A percentile compares a stretch with the other conserved stretches of the same genome.
Conservation (phyloP, 2,329 filamentous ascomycete species). For the Aspergillus flavus region DNA sequence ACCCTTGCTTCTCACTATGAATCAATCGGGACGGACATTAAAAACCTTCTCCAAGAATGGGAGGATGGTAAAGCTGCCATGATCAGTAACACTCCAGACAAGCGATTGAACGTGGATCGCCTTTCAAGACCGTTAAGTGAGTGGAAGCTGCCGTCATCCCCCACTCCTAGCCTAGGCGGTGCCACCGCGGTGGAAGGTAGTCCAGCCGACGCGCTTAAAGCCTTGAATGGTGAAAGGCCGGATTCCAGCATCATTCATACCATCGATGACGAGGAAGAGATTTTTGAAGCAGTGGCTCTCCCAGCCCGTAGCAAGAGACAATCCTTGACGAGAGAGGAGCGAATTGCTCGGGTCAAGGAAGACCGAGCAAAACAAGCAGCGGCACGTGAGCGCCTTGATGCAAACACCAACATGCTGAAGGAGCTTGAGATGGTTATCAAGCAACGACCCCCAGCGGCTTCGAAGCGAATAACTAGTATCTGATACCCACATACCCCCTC, state of each 20-base stretch:
- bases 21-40: slow-evolving; percentile 85
- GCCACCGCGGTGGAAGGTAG: slow-evolving; percentile 57
- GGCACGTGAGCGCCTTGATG: slow-evolving; percentile 73
- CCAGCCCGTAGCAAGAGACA: slow-evolving; percentile 68
- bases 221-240: slow-evolving; percentile 70
- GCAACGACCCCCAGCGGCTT: slow-evolving; percentile 47
- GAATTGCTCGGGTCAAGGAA: slow-evolving; percentile 83
- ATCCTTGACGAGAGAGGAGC: slow-evolving; percentile 77
- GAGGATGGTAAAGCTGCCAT: slow-evolving; percentile 83
- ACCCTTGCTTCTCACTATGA: slow-evolving; percentile 89
- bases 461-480: slow-evolving; percentile 48
- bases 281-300: slow-evolving; percentile 88
- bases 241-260: slow-evolving; percentile 30
- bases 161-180: slow-evolving; percentile 50
- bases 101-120: slow-evolving; percentile 68
- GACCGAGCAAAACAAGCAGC: slow-evolving; percentile 76
- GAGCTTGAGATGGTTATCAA: slow-evolving; percentile 91
- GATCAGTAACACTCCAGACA: slow-evolving; percentile 72
- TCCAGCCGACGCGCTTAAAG: slow-evolving; percentile 71
- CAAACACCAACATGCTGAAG: slow-evolving; percentile 84
- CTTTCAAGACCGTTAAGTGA: slow-evolving; percentile 56
- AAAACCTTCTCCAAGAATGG: slow-evolving; percentile 79
- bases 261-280: slow-evolving; percentile 64
- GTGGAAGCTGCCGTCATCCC: slow-evolving; percentile 44
- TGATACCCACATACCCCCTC: slow-evolving; percentile 26